Conservation (phyloP, 768 basidiomycete species). For the Russula sp. region DNA sequence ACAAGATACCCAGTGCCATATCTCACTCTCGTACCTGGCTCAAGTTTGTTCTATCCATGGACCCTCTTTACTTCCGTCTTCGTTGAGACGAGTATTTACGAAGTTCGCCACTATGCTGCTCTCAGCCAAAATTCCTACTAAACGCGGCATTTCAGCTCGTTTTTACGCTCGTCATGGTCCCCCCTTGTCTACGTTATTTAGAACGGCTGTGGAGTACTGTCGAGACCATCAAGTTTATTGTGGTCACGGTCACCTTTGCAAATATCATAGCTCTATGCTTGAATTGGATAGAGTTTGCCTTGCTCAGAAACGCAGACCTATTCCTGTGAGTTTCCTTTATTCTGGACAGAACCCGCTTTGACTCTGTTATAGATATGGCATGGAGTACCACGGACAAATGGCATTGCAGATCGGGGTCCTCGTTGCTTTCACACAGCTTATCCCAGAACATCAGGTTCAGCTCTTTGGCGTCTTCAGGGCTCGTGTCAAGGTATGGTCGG, state of each 20-base stretch:
- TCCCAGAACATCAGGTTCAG: conserved; percentile 97
- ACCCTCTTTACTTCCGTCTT: conserved; percentile 84
- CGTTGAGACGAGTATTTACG: conserved; percentile 77
- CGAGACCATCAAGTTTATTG: conserved; percentile 82
- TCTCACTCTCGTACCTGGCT: conserved; percentile 76
- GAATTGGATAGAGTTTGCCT: conserved; percentile 81
- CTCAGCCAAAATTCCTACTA: conserved; percentile 1
- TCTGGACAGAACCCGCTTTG: conserved; percentile 8
- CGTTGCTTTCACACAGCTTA: conserved; percentile 96
- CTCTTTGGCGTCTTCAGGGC: conserved; percentile 77
- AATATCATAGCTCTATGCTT: conserved; percentile 87
- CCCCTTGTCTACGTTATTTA: conserved; percentile 81
- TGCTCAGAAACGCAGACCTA: conserved; percentile 60
- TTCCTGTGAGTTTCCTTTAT: conserved; percentile 60
- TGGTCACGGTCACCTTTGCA: conserved; percentile 67
- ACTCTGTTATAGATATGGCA: conserved; percentile 57
- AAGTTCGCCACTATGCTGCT: conserved; percentile 48
- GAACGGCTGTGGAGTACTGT: conserved; percentile 91
- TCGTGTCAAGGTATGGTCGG: conserved; percentile 71
- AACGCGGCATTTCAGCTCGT: conserved; percentile 50
- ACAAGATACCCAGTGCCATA: conserved; percentile 46
- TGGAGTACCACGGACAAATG: conserved; percentile 90
- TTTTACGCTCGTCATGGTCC: conserved; percentile 68
- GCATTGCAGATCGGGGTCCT: conserved; percentile 83
- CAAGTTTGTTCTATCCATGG: conserved; percentile 85